Percentiles rank a stretch among this genome's conserved stretches.
These are phyloP conservation scores for Eremomyces bilateralis DNA, from an alignment of 495 filamentous ascomycete species.

Conservation along the genomic window DNA sequence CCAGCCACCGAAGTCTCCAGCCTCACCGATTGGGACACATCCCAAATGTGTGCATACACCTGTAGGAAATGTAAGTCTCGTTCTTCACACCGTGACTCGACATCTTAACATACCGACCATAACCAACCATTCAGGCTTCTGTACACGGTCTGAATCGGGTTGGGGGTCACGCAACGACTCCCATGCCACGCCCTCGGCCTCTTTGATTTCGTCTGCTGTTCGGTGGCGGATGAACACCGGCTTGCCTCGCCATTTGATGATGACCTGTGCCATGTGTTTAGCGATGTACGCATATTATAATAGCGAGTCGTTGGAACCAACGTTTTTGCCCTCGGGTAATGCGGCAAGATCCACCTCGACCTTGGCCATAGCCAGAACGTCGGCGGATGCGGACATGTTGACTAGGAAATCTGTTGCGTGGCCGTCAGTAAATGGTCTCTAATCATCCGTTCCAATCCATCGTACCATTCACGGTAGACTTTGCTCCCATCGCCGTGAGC, in stretches of 20 bases:
- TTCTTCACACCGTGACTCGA: neutral
- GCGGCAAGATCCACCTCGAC: constrained; percentile 82
- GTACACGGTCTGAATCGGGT: constrained; percentile 71
- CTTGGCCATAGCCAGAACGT: constrained; percentile 97
- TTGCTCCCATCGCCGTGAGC: constrained; percentile 76
- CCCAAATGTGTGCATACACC: constrained; percentile 97
- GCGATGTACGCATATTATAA: constrained; percentile 3
- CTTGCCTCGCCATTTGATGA: constrained; percentile 99
- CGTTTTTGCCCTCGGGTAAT: constrained; percentile 99
- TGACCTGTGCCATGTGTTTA: constrained; percentile 45
- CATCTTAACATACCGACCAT: constrained; percentile 58
- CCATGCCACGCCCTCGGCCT: constrained; percentile 35
- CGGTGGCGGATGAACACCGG: constrained; percentile 99
- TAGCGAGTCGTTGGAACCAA: constrained; percentile 24
- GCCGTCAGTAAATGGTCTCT: constrained; percentile 8
- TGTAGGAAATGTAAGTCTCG: constrained; percentile 13
- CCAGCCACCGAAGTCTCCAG: constrained; percentile 95
- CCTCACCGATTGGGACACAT: constrained; percentile 97
- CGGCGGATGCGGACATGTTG: constrained; percentile 98
- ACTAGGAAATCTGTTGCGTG: constrained; percentile 69
- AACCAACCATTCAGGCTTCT: constrained; percentile 97
- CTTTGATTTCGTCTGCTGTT: constrained; percentile 44
- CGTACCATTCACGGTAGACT: constrained; percentile 91
- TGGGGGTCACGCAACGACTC: constrained; percentile 74
- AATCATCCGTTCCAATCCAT: constrained; percentile 9